phyloP scores from a whole-genome alignment of 768 basidiomycete genomes.

The Suillus placidus region DNA sequence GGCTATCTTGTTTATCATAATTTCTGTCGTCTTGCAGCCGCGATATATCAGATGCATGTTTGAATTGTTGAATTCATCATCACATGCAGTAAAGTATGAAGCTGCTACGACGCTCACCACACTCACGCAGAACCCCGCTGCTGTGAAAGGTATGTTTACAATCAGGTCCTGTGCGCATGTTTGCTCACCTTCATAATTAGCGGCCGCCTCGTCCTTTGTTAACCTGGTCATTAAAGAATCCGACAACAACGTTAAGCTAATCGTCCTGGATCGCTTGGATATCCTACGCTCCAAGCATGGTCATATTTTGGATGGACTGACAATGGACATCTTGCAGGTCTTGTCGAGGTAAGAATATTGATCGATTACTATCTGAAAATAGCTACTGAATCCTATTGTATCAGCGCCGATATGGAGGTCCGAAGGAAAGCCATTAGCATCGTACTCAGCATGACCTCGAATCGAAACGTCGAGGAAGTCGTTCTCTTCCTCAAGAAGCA shows the following conservation, averaged over 20 bases:
- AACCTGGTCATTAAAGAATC: conserved; percentile 92
- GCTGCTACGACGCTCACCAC: conserved; percentile 94
- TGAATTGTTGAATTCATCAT: conserved; percentile 81
- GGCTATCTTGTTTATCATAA: conserved; percentile 12
- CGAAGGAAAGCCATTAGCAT: conserved; percentile 89
- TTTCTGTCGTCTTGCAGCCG: conserved; percentile 48
- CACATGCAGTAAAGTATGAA: conserved; percentile 96
- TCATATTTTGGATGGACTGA: conserved; percentile 83
- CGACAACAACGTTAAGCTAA: conserved; percentile 98
- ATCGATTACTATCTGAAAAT: neutral
- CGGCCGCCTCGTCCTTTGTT: conserved; percentile 87
- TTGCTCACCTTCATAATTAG: conserved; percentile 41
- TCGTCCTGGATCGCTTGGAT: conserved; percentile 92
- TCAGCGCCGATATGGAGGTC: conserved; percentile 94
- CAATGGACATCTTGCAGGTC: conserved; percentile 95
- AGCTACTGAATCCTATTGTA: conserved; percentile 5
- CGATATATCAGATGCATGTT: conserved; percentile 91
- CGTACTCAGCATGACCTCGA: conserved; percentile 90
- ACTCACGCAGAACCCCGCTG: conserved; percentile 93
- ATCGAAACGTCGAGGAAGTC: conserved; percentile 95
- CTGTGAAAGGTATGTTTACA: conserved; percentile 76
- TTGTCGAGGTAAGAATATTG: conserved; percentile 62
- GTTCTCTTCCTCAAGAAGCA: conserved; percentile 98
- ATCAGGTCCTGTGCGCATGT: neutral
- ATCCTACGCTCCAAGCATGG: conserved; percentile 82